phyloP scores from a whole-genome alignment of 2,329 filamentous ascomycete species.

The Ramichloridium luteum region DNA sequence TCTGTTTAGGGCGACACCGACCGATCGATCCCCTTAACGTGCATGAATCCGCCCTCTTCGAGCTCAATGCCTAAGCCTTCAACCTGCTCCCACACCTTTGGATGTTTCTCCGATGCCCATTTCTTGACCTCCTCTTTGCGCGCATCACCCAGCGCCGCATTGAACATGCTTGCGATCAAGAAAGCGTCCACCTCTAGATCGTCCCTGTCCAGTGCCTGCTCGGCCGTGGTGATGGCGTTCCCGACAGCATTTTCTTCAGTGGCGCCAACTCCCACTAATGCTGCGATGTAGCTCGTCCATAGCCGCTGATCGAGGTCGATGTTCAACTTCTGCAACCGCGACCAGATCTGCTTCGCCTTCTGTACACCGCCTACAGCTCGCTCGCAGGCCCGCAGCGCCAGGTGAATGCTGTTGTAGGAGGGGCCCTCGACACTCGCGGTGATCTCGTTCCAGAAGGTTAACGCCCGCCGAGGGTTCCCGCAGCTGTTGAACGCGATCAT shows the following conservation, averaged over 20 bases:
- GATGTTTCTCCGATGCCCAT: conserved; percentile 60
- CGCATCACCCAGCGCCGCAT: conserved; percentile 49
- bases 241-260: conserved; percentile 41
- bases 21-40: not conserved
- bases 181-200: conserved; percentile 55
- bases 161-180: conserved; percentile 71
- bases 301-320: conserved; percentile 63
- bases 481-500: conserved; percentile 75
- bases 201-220: conserved; percentile 53
- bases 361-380: conserved; percentile 37
- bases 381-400: conserved; percentile 71
- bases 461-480: conserved; percentile 51
- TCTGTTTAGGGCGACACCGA: not conserved
- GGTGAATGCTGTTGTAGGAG: conserved; percentile 64
- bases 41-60: conserved; percentile 6
- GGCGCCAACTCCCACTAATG: conserved; percentile 59
- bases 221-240: conserved; percentile 52
- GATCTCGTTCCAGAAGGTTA: conserved; percentile 77
- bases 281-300: conserved; percentile 65
- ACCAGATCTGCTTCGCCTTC: conserved; percentile 51
- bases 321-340: conserved; percentile 58
- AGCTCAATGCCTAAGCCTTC: conserved; percentile 36
- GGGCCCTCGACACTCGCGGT: conserved; percentile 76
- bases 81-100: conserved; percentile 56
- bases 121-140: conserved; percentile 57